A percentile compares a stretch with the other conserved stretches of the same genome.
Evolutionary conservation across 148 eudicot genomes (phyloP).

Genomic region (Agrostemma githago): DNA sequence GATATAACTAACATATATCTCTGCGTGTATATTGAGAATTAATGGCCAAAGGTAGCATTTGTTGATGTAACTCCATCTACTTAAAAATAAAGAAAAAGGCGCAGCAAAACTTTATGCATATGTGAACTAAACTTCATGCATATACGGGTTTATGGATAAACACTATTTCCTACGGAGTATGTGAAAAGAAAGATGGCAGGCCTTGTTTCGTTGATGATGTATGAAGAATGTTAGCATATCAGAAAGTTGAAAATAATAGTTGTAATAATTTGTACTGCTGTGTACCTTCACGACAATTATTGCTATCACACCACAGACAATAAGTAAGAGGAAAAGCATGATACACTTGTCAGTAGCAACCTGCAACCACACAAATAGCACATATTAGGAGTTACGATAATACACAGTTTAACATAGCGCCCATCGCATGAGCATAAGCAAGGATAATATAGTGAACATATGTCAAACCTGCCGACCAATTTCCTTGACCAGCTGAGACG

Average conservation of each 20-base stretch:
- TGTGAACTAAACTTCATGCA: not conserved
- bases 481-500: constrained; percentile 94
- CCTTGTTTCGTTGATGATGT: not conserved
- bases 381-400: constrained; percentile 6
- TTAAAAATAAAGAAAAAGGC: not conserved
- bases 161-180: not conserved
- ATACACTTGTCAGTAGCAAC: constrained; percentile 99
- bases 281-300: constrained; percentile 89
- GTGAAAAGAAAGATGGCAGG: not conserved
- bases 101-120: not conserved
- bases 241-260: not conserved
- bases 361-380: constrained; percentile 33
- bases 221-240: not conserved
- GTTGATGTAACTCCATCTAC: not conserved
- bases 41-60: not conserved
- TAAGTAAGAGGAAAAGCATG: constrained; percentile 87
- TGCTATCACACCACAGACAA: constrained; percentile 91
- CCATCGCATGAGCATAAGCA: not conserved
- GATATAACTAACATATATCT: not conserved
- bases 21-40: not conserved
- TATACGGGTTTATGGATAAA: not conserved
- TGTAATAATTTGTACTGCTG: not conserved
- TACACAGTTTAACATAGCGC: not conserved
- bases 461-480: constrained; percentile 86
- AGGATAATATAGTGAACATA: not conserved